Conservation (phyloP, 1,139 yeast genomes). For the Blastobotrys proliferans region DNA sequence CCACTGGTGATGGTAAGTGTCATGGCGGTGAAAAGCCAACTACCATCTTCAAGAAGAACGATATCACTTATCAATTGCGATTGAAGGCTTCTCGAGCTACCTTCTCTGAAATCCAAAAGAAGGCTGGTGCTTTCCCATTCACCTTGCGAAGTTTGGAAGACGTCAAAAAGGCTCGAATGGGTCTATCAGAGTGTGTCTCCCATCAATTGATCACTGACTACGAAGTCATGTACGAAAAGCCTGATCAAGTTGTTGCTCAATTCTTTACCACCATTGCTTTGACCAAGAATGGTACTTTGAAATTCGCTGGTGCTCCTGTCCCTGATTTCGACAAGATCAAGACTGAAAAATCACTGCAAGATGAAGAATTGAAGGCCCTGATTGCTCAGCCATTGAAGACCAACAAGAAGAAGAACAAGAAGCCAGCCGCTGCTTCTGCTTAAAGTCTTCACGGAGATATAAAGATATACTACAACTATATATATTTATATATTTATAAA, state of each 20-base stretch:
- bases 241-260: slow-evolving; percentile 66
- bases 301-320: slow-evolving; percentile 53
- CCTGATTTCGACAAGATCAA: slow-evolving; percentile 51
- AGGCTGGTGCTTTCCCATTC: slow-evolving; percentile 68
- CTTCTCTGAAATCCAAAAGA: slow-evolving; percentile 62
- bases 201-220: slow-evolving; percentile 68
- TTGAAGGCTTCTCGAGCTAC: slow-evolving; percentile 69
- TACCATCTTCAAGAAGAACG: slow-evolving; percentile 70
- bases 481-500: neutral
- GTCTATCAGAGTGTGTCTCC: slow-evolving; percentile 67
- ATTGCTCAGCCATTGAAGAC: slow-evolving; percentile 55
- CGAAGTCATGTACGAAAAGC: slow-evolving; percentile 66
- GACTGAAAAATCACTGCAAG: slow-evolving; percentile 55
- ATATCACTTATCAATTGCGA: slow-evolving; percentile 63
- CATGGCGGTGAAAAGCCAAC: slow-evolving; percentile 59
- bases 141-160: slow-evolving; percentile 64
- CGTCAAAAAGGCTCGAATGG: slow-evolving; percentile 70
- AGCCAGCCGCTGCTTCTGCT: slow-evolving; percentile 27
- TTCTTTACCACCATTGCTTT: slow-evolving; percentile 73
- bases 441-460: neutral
- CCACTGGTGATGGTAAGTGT: slow-evolving; percentile 69
- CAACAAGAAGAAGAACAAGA: slow-evolving; percentile 48
- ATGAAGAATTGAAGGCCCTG: slow-evolving; percentile 49
- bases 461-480: neutral
- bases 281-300: slow-evolving; percentile 68